Evolutionary conservation across 2,329 filamentous ascomycete genomes (phyloP).

Genomic region (Zopfia rhizophila): DNA sequence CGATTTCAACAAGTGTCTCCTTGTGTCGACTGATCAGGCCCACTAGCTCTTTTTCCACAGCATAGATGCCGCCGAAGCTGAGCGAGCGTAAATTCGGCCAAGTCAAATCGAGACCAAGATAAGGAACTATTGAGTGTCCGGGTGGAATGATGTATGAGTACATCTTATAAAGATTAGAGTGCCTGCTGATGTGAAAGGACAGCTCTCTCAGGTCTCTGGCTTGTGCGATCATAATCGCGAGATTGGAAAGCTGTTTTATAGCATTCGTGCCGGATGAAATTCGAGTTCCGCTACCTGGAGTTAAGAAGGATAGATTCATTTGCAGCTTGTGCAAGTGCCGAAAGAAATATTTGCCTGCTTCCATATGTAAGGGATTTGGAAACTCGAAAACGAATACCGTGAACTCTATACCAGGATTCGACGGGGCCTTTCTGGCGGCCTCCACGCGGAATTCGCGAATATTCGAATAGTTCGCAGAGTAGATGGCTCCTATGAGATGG

Average conservation of each 20-base stretch:
- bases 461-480: slow-evolving; percentile 28
- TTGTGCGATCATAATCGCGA: slow-evolving; percentile 26
- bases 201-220: slow-evolving; percentile 32
- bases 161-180: slow-evolving; percentile 1
- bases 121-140: slow-evolving; percentile 13
- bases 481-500: slow-evolving; percentile 39
- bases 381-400: slow-evolving; percentile 32
- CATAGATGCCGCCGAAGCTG: slow-evolving; percentile 32
- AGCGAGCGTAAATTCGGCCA: slow-evolving; percentile 37
- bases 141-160: slow-evolving; percentile 10
- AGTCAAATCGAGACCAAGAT: slow-evolving; percentile 27
- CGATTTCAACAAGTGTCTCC: slow-evolving; percentile 26
- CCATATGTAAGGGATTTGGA: slow-evolving; percentile 21
- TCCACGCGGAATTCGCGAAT: slow-evolving; percentile 33
- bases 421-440: background rate
- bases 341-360: slow-evolving; percentile 35
- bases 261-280: background rate
- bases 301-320: slow-evolving; percentile 22
- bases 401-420: slow-evolving; percentile 20
- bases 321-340: slow-evolving; percentile 29
- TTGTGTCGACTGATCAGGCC: slow-evolving; percentile 33
- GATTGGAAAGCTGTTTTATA: slow-evolving; percentile 21
- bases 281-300: background rate
- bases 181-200: slow-evolving; percentile 22
- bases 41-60: slow-evolving; percentile 26